Conservation (phyloP, 2,329 filamentous ascomycete genomes). For the Diaporthe destruens region DNA sequence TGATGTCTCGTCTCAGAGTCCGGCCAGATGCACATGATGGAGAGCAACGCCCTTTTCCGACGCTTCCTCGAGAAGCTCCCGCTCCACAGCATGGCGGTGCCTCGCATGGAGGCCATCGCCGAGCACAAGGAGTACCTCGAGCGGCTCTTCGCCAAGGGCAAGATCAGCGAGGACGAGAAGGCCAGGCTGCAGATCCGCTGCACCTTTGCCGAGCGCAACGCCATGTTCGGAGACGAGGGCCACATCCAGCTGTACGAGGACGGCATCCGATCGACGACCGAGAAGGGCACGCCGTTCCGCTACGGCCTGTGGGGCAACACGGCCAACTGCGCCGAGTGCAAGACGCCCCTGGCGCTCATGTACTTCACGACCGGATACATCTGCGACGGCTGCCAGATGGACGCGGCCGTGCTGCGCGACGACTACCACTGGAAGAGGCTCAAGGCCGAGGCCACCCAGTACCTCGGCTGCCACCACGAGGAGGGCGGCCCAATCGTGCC, state of each 20-base stretch:
- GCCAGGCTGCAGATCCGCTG: slow-evolving; percentile 14
- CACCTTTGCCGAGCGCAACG: slow-evolving; percentile 12
- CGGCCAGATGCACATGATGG: slow-evolving; percentile 37
- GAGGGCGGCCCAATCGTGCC: neutral
- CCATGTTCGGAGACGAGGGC: slow-evolving; percentile 32
- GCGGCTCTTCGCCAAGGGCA: slow-evolving; percentile 8
- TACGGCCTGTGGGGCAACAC: slow-evolving; percentile 28
- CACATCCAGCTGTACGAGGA: slow-evolving; percentile 34
- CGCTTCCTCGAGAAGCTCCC: slow-evolving; percentile 37
- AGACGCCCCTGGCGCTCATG: slow-evolving; percentile 8
- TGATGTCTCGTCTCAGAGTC: neutral
- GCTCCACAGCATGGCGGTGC: neutral
- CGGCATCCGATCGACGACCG: slow-evolving; percentile 12
- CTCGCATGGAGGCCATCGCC: slow-evolving; percentile 24
- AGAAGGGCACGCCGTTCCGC: slow-evolving; percentile 1
- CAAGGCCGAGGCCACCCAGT: neutral
- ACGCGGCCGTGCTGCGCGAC: neutral
- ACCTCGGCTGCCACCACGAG: slow-evolving; percentile 19
- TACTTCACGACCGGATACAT: slow-evolving; percentile 15
- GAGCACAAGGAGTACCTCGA: slow-evolving; percentile 19
- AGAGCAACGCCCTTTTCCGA: slow-evolving; percentile 25
- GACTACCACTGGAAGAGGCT: slow-evolving; percentile 24
- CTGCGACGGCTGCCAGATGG: slow-evolving; percentile 36
- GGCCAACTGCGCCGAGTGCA: slow-evolving; percentile 9
- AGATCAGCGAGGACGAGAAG: neutral